Percentiles rank a stretch among this genome's conserved stretches.
phyloP scores from a whole-genome alignment of 2,329 filamentous ascomycete genomes.

The Pseudogymnoascus sp. region DNA sequence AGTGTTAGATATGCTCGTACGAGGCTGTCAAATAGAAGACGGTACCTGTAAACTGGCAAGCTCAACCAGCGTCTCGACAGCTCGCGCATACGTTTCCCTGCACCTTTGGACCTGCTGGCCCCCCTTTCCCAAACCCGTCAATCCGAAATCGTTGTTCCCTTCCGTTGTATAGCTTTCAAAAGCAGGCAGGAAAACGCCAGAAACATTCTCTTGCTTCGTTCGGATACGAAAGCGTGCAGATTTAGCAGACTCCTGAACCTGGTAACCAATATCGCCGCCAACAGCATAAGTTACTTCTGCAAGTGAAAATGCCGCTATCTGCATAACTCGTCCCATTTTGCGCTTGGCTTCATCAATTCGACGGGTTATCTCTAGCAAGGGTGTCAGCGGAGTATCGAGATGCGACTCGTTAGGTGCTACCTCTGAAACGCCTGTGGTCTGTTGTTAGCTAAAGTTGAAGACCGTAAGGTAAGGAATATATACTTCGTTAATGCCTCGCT shows the following conservation, averaged over 20 bases:
- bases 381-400: conserved; percentile 5
- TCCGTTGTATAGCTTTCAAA: conserved; percentile 90
- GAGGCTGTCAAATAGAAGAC: background rate
- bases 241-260: conserved; percentile 93
- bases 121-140: conserved; percentile 93
- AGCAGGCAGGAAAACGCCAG: conserved; percentile 84
- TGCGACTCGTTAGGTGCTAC: conserved; percentile 39
- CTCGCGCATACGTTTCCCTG: conserved; percentile 89
- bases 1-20: conserved; percentile 11
- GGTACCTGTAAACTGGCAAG: conserved; percentile 77
- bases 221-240: conserved; percentile 86
- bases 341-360: conserved; percentile 98
- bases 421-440: conserved; percentile 69
- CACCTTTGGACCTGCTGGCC: conserved; percentile 95
- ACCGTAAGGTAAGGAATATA: conserved; percentile 24
- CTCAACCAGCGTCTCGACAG: conserved; percentile 92
- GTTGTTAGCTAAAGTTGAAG: conserved; percentile 24
- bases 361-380: conserved; percentile 79
- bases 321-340: conserved; percentile 99
- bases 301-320: conserved; percentile 94
- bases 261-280: conserved; percentile 90
- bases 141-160: conserved; percentile 87
- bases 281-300: conserved; percentile 97
- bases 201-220: conserved; percentile 97
- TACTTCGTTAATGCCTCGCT: conserved; percentile 97